phyloP scores from a whole-genome alignment of 371 early-diverging fungal species.

The Zopfochytrium polystomum region DNA sequence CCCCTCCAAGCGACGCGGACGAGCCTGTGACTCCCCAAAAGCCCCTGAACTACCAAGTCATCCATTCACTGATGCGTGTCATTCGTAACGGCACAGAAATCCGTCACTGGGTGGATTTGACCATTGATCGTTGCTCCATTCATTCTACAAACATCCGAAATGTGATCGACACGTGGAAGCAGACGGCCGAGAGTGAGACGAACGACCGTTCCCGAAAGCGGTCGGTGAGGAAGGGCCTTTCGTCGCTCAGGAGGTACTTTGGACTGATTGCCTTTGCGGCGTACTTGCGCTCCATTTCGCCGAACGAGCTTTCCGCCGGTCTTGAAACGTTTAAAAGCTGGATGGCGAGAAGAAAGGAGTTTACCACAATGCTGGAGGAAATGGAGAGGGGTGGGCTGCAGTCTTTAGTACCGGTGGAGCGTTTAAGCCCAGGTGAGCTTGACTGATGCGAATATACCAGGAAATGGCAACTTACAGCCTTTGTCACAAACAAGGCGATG shows the following conservation, averaged over 20 bases:
- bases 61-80: conserved; percentile 66
- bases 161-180: conserved; percentile 54
- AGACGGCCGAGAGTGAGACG: conserved; percentile 47
- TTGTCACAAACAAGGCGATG: no score
- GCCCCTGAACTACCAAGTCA: conserved; percentile 56
- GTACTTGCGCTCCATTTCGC: conserved; percentile 33
- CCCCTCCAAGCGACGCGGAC: neutral
- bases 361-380: conserved; percentile 58
- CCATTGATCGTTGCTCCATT: conserved; percentile 56
- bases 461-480: conserved; percentile 1
- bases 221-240: conserved; percentile 21
- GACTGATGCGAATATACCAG: neutral
- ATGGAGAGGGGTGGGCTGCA: conserved; percentile 37
- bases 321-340: conserved; percentile 57
- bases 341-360: conserved; percentile 62
- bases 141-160: conserved; percentile 53
- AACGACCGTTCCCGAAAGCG: conserved; percentile 13
- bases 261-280: conserved; percentile 64
- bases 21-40: neutral
- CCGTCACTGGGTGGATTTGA: conserved; percentile 58
- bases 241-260: conserved; percentile 60
- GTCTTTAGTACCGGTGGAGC: conserved; percentile 57
- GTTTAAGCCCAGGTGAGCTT: conserved; percentile 38
- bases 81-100: conserved; percentile 62
- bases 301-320: conserved; percentile 5